phyloP scores from a whole-genome alignment of 2,329 filamentous ascomycete species.

The Cladophialophora bantiana region DNA sequence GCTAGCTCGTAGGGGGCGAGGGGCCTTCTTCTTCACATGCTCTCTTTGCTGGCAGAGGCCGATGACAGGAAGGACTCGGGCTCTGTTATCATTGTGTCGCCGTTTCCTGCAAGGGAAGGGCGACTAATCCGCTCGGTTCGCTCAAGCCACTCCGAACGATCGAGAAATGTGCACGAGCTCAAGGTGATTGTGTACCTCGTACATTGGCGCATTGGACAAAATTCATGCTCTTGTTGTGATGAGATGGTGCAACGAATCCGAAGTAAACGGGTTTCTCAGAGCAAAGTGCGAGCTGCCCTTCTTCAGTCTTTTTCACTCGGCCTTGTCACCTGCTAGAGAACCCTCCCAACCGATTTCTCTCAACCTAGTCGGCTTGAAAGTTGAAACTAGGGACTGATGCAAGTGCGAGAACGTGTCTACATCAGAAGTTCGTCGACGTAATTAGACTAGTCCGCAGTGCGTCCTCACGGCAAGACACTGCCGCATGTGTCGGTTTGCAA shows the following conservation, averaged over 20 bases:
- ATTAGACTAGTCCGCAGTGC: neutral
- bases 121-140: neutral
- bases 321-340: neutral
- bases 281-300: neutral
- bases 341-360: neutral
- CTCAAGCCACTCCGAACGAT: neutral
- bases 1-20: neutral
- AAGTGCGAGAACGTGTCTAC: neutral
- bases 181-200: neutral
- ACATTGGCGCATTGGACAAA: neutral
- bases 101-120: neutral
- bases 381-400: neutral
- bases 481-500: neutral
- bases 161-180: neutral
- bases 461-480: neutral
- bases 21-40: neutral
- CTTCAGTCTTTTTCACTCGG: neutral
- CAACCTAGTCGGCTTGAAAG: neutral
- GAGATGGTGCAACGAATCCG: neutral
- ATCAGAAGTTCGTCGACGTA: neutral
- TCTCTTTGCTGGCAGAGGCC: neutral
- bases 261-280: neutral
- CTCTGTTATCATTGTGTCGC: neutral
- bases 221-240: neutral
- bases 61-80: neutral